Conservation (phyloP, 257 asterid genomes). For the Scutellaria galericulata region DNA sequence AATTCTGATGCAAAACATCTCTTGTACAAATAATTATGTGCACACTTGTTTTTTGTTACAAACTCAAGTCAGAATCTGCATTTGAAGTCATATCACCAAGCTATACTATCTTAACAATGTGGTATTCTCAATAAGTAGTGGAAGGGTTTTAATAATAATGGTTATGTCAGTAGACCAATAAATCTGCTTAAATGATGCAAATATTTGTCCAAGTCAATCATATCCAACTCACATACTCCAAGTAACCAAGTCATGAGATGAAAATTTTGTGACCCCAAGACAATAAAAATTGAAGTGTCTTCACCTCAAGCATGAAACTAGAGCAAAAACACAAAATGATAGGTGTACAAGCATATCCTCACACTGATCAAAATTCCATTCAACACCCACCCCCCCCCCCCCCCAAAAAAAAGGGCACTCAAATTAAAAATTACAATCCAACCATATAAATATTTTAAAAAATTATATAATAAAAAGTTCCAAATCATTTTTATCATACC, state of each 20-base stretch:
- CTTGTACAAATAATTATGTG: background rate
- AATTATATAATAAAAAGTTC: background rate
- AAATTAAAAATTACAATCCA: background rate
- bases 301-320: background rate
- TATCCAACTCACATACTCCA: background rate
- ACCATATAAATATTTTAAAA: background rate
- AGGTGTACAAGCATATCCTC: background rate
- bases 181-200: background rate
- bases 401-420: background rate
- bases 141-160: constrained; percentile 4
- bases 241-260: background rate
- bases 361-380: background rate
- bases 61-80: constrained; percentile 17
- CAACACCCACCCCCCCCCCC: too few relatives aligned
- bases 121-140: background rate
- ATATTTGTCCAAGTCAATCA: constrained; percentile 11
- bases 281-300: constrained; percentile 1
- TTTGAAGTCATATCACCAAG: background rate
- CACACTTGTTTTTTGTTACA: background rate
- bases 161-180: background rate
- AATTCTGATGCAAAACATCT: constrained; percentile 15
- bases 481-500: background rate
- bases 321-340: background rate
- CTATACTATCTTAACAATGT: background rate
- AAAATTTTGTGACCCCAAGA: background rate